Evolutionary conservation across 2,329 filamentous ascomycete species (phyloP).

Genomic region (Nigrospora osmanthi): DNA sequence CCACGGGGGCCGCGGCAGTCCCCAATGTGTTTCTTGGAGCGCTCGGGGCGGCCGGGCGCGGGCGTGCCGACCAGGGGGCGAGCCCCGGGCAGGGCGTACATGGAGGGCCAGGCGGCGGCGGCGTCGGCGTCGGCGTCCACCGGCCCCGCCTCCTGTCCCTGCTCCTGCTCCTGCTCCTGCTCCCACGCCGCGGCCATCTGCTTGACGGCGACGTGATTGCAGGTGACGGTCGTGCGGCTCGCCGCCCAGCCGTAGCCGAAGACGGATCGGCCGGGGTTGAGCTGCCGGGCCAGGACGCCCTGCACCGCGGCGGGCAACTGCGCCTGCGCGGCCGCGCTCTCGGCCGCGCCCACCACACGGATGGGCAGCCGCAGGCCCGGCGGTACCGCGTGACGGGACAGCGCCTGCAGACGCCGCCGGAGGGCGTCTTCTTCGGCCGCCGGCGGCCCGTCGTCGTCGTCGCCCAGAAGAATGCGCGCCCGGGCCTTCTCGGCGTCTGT

Average conservation of each 20-base stretch:
- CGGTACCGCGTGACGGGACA: constrained; percentile 30
- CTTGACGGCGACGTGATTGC: constrained; percentile 60
- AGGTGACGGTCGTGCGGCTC: constrained; percentile 59
- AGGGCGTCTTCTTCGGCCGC: constrained; percentile 14
- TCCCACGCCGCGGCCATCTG: constrained; percentile 46
- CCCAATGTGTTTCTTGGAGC: constrained; percentile 19
- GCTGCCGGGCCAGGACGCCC: constrained; percentile 26
- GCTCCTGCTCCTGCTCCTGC: constrained; percentile 14
- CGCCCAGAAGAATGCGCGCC: constrained; percentile 48
- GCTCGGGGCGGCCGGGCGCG: constrained; percentile 9
- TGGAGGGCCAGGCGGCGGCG: constrained; percentile 22
- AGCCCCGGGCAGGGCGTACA: constrained; percentile 21
- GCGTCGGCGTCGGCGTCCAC: constrained; percentile 7
- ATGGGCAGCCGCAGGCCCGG: constrained; percentile 46
- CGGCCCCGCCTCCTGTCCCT: background rate
- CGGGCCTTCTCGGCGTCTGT: constrained; percentile 53
- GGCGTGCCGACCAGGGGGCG: constrained; percentile 19
- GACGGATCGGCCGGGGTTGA: constrained; percentile 52
- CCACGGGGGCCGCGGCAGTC: constrained; percentile 13
- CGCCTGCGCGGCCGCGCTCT: constrained; percentile 15
- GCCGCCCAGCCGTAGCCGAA: constrained; percentile 65
- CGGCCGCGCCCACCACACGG: constrained; percentile 39
- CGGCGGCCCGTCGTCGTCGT: background rate
- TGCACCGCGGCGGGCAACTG: constrained; percentile 20
- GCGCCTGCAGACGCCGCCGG: constrained; percentile 19